A percentile compares a stretch with the other conserved stretches of the same genome.
Conservation (phyloP, 2,329 filamentous ascomycete genomes). For the Trichoderma pleuroti region DNA sequence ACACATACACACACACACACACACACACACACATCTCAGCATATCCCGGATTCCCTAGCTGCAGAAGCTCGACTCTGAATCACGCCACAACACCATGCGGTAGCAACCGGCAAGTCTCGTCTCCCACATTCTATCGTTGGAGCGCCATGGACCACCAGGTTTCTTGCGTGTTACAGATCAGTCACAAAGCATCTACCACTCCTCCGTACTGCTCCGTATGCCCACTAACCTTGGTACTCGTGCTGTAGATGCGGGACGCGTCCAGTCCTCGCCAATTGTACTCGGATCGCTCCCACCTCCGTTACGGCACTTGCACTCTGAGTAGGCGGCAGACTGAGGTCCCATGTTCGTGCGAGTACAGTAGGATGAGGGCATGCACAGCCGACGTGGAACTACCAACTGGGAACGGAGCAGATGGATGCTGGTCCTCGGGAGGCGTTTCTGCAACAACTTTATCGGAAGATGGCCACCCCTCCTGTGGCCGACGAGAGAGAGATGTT, state of each 20-base stretch:
- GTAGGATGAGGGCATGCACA: not conserved
- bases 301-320: not conserved
- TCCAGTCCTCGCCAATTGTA: not conserved
- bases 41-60: not conserved
- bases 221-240: too few species aligned
- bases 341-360: not conserved
- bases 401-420: not conserved
- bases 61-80: not conserved
- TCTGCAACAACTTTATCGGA: conserved; percentile 11
- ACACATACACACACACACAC: not conserved
- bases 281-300: not conserved
- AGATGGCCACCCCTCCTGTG: not conserved
- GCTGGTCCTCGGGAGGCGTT: not conserved
- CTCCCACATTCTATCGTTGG: not conserved
- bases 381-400: not conserved
- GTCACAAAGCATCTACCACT: not conserved
- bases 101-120: not conserved
- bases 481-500: not conserved
- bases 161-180: not conserved
- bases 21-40: not conserved
- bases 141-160: not conserved
- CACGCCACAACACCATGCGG: not conserved
- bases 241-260: not conserved
- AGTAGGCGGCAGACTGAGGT: not conserved
- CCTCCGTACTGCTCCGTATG: too few species aligned